A percentile compares a stretch with the other conserved stretches of the same genome.
These are phyloP conservation scores for Vanderwaltozyma verrucispora DNA, from an alignment of 805 yeast genomes.

Conservation along the genomic window DNA sequence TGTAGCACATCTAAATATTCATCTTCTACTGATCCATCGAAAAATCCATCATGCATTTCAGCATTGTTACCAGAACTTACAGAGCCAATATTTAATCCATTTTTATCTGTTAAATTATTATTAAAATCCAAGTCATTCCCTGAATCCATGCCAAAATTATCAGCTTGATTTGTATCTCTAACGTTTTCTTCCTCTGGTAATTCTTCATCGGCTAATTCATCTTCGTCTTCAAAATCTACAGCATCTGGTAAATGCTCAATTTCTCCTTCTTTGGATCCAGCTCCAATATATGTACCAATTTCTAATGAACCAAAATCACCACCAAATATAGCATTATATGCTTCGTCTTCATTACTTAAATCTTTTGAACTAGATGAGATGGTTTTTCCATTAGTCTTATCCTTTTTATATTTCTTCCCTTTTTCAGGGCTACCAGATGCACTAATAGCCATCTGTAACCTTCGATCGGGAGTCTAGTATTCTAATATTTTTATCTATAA, in stretches of 20 bases:
- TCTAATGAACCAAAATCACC: constrained; percentile 31
- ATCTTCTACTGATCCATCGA: constrained; percentile 3
- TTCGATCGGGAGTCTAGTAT: too few relatives aligned
- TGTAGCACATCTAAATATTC: constrained; percentile 4
- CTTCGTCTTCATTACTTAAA: constrained; percentile 31
- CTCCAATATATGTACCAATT: constrained; percentile 22
- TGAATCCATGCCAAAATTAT: neutral
- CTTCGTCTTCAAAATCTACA: constrained; percentile 87
- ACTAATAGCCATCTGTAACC: neutral
- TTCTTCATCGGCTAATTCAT: constrained; percentile 89
- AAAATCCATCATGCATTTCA: constrained; percentile 1
- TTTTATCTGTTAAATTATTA: neutral
- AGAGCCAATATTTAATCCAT: too few relatives aligned
- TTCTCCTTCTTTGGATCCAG: constrained; percentile 28
- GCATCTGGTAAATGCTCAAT: constrained; percentile 84
- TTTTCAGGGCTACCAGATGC: neutral
- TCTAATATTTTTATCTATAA: too few relatives aligned
- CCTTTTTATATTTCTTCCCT: constrained; percentile 3
- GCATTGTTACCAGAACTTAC: too few relatives aligned
- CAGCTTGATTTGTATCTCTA: constrained; percentile 16
- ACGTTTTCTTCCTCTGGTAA: constrained; percentile 15
- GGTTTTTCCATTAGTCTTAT: neutral
- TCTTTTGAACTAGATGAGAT: constrained; percentile 5
- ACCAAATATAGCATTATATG: constrained; percentile 29
- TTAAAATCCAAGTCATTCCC: neutral